These are phyloP conservation scores for Aspergillus texensis DNA, from an alignment of 2,329 filamentous ascomycete species.

Conservation along the genomic window DNA sequence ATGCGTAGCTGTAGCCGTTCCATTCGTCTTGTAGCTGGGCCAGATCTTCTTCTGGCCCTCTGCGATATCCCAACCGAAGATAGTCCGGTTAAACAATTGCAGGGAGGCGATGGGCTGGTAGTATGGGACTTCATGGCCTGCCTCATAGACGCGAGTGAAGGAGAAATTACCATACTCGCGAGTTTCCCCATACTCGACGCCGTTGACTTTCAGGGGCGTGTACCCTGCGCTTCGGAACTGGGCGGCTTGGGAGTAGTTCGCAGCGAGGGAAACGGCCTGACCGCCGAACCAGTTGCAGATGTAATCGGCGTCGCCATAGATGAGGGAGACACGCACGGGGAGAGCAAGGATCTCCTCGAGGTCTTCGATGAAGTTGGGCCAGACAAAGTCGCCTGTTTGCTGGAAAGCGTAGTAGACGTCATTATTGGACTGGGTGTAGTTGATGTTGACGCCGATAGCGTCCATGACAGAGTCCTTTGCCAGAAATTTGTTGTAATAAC, in stretches of 20 bases:
- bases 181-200: constrained; percentile 67
- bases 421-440: constrained; percentile 55
- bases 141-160: constrained; percentile 68
- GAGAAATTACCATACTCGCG: constrained; percentile 76
- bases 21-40: constrained; percentile 43
- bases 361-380: constrained; percentile 61
- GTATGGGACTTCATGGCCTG: constrained; percentile 64
- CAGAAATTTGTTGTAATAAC: constrained; percentile 65
- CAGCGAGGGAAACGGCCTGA: constrained; percentile 67
- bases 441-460: constrained; percentile 65
- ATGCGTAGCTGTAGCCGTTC: constrained; percentile 47
- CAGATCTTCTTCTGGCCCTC: constrained; percentile 49
- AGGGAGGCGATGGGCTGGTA: constrained; percentile 62
- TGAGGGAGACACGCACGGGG: constrained; percentile 69
- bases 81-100: constrained; percentile 63
- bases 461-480: constrained; percentile 61
- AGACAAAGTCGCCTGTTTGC: constrained; percentile 63
- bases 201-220: constrained; percentile 69
- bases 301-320: constrained; percentile 67
- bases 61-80: constrained; percentile 59
- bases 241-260: constrained; percentile 55
- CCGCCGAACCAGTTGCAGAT: constrained; percentile 68
- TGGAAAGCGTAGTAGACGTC: constrained; percentile 54
- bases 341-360: constrained; percentile 62
- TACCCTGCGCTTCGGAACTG: constrained; percentile 71